Base-by-base conservation (phyloP, 2,329 filamentous ascomycete genomes). In the Penicillium sp. region DNA sequence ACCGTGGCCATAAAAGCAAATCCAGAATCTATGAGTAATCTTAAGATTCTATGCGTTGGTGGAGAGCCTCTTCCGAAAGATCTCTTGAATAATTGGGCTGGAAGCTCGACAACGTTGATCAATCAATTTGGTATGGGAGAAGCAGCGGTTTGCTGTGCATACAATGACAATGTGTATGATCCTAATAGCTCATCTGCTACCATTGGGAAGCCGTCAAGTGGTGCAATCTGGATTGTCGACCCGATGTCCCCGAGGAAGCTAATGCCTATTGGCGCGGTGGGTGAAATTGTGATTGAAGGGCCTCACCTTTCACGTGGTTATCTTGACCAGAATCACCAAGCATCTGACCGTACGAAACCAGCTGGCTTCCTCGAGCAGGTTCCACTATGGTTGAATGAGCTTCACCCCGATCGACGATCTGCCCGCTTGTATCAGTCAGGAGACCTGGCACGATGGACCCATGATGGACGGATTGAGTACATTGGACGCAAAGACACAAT, bases 41-140 rank as follows among this genome's bases (percentile, higher is more conserved):
- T 69, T 12, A 40, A 66, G 26, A 59, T 51, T 5, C 51, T 69
- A 31, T 67, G 64, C 18, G 56, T 69, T 2, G 65, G 66, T 8
- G 67, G 67, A 5, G 67, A 69, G 44, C 63, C 65, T 0, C 33
- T 67, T 3, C 62, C 67, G 0, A 59, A 62, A 14, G 66, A 62
- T 0, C 49, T 67, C 1, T 23, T 67, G n/a, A 37, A 45, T 0
- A 61, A 61, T 35, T 69, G 66, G 66, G 31, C 15, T n/a, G 33
- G 48, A 1, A 1, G 20, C n/a, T 53, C 35, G 6, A 54, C 59
- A 1, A 46, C 54, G 5, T 50, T 69, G 3, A 46, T 69, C 2
- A 69, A 69, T 29, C 65, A 67, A 29, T 69, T 65, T 40, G 67
- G 67, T 1, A 68, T 68, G 66, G 65, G 67, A 6, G 67, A 69